Evolutionary conservation across 768 basidiomycete genomes (phyloP), one percentile per base, ranked within the genome.

Genomic region (Trametes elegans): DNA sequence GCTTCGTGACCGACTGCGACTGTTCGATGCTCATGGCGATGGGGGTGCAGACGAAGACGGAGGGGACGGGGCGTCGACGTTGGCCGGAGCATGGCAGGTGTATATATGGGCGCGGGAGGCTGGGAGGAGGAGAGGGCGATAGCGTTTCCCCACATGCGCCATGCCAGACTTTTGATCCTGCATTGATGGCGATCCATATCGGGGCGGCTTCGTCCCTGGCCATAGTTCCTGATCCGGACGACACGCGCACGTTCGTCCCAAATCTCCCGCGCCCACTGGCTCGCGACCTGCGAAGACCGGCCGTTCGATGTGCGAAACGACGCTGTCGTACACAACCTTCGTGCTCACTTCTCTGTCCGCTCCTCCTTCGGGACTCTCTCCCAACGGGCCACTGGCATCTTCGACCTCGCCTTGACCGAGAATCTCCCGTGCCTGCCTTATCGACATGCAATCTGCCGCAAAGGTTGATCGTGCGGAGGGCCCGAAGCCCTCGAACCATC

Each of bases 181-280:
- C 24, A 4, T 16, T 59, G 57, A 59, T 59, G 51, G 51, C 51
- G 31, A 31, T 32, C 50, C 52, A n/a, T 48, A 43, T 49, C 47
- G 50, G 46, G 42, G 14, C n/a, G 10, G 27, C 31, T 21, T 26
- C 27, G 47, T 44, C 18, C 57, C 53, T 50, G 35, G 49, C 23
- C 28, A 18, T 5, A 18, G 35, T 27, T 2, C 52, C 48, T 34
- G 14, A 49, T 49, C 42, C 16, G 42, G 52, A 23, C 34, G 19
- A n/a, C 18, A 47, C 45, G 48, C 57, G 57, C 57, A 59, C 57
- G 57, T 59, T 59, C 57, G 57, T 59, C 43, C 23, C 42, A 13
- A 44, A 28, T 24, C 23, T 41, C 26, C 28, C 38, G 27, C 49
- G 5, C 27, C 11, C 23, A 32, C 42, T 44, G 32, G 34, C 29